phyloP scores from a whole-genome alignment of 2,329 filamentous ascomycete genomes.

The Rhytidhysteron rufulum region DNA sequence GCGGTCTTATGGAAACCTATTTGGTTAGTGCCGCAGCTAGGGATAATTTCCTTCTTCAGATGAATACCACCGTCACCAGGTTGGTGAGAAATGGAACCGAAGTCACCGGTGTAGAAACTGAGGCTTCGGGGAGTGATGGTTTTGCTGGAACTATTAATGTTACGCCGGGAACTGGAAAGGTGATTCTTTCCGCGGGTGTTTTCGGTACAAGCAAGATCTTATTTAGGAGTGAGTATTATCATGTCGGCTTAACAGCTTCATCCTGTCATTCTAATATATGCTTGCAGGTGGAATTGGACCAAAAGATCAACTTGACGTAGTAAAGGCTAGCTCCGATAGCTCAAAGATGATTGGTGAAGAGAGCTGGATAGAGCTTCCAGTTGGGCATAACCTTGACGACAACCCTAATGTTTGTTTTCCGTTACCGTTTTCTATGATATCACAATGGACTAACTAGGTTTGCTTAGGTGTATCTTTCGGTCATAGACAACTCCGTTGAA shows the following conservation, averaged over 20 bases:
- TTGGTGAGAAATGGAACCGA: slow-evolving; percentile 59
- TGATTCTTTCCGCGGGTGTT: slow-evolving; percentile 64
- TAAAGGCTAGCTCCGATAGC: slow-evolving; percentile 39
- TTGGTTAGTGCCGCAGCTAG: slow-evolving; percentile 58
- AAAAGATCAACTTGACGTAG: slow-evolving; percentile 42
- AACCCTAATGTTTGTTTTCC: slow-evolving; percentile 45
- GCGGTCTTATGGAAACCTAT: slow-evolving; percentile 67
- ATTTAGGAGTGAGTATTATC: too few relatives aligned
- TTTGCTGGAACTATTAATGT: slow-evolving; percentile 57
- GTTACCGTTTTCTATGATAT: too few relatives aligned
- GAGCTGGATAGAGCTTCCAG: slow-evolving; percentile 49
- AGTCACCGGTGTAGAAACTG: slow-evolving; percentile 62
- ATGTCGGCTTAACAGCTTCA: too few relatives aligned
- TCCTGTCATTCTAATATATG: too few relatives aligned
- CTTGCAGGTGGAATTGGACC: slow-evolving; percentile 69
- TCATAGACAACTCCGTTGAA: too few relatives aligned
- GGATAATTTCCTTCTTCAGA: slow-evolving; percentile 63
- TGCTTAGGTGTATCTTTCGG: slow-evolving; percentile 33
- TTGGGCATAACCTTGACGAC: slow-evolving; percentile 47
- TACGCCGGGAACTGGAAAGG: slow-evolving; percentile 56
- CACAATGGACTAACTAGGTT: slow-evolving; percentile 41
- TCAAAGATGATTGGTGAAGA: slow-evolving; percentile 38
- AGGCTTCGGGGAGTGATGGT: slow-evolving; percentile 59
- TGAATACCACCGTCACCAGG: slow-evolving; percentile 61
- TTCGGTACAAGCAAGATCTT: slow-evolving; percentile 67